Base-by-base conservation (phyloP, 371 early-diverging fungal species). In the Dentiscutata heterogama region DNA sequence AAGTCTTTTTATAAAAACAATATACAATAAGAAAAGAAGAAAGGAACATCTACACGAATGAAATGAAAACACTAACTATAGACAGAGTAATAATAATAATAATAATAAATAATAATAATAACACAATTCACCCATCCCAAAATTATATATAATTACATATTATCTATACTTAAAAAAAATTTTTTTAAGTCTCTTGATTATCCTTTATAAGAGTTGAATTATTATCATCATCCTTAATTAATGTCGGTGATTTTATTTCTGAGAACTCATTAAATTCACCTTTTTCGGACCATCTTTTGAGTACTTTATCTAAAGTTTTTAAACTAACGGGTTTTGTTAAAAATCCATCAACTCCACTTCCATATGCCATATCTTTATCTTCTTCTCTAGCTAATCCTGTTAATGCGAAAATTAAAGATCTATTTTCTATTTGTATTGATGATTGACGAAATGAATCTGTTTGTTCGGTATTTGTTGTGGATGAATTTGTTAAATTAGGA, bases 281-380 rank as follows among this genome's bases (percentile, higher is more conserved):
- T 20, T 46, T 60, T 78, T 78, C 78, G 8, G 65, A 63, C 78
- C 65, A 78, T 78, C 29, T 60, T 50, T 78, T 63, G 6, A 78
- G 42, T 27, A 64, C 46, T 46, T 64, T 31, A 27, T 78, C 78
- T 39, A 78, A 81, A 51, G 80, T 85, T 85, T 84, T 86, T 8
- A 86, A 82, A 54, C 87, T 87, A 50, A 87, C 84, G 14, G 87
- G 87, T 81, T 87, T 87, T 58, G 87, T 86, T 82, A 87, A 78
- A 64, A 86, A 87, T n/a, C 85, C 87, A 70, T 87, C 86, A 5
- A 87, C 87, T 2, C 87, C 87, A 65, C 87, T 86, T 27, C 85
- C 85, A 81, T 83, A 87, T 2, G 85, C 86, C 20, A 87, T 56
- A 20, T 80, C 82, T 65, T 86, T 86, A 73, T 87, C 87, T 60